These are phyloP conservation scores for Pichia pseudocactophila DNA, from an alignment of 805 yeast genomes.

Conservation along the genomic window DNA sequence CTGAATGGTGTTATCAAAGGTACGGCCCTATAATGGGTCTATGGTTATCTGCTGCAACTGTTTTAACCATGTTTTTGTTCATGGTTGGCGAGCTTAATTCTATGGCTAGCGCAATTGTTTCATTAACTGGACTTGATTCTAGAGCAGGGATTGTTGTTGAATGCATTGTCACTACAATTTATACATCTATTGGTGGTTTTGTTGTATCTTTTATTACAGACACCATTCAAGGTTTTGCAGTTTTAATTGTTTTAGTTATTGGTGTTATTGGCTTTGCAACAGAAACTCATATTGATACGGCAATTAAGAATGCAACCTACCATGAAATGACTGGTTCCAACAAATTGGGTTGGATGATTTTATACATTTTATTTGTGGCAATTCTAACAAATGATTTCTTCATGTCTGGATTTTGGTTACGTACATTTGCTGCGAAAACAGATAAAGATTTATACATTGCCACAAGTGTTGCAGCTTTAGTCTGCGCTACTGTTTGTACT, in stretches of 20 bases:
- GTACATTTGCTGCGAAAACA: conserved; percentile 83
- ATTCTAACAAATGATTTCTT: conserved; percentile 86
- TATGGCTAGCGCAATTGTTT: conserved; percentile 62
- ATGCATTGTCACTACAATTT: conserved; percentile 78
- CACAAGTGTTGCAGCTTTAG: conserved; percentile 63
- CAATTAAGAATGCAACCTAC: conserved; percentile 51
- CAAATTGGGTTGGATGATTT: conserved; percentile 79
- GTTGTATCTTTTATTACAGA: conserved; percentile 83
- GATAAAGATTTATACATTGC: conserved; percentile 71
- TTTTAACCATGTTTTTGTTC: conserved; percentile 75
- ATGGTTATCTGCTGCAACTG: conserved; percentile 71
- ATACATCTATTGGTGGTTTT: conserved; percentile 86
- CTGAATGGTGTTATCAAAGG: conserved; percentile 88
- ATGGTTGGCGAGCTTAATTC: conserved; percentile 86
- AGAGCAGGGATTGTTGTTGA: conserved; percentile 77
- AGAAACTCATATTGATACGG: conserved; percentile 52
- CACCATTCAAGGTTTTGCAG: conserved; percentile 71
- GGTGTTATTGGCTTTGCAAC: conserved; percentile 75
- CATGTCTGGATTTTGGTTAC: conserved; percentile 86
- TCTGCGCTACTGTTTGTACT: conserved; percentile 53
- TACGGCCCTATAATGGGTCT: conserved; percentile 67
- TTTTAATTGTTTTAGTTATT: conserved; percentile 55
- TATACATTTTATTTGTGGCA: conserved; percentile 78
- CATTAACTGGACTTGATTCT: conserved; percentile 71
- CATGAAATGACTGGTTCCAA: conserved; percentile 57